Evolutionary conservation across 176 grass and related monocot species (phyloP).

Genomic region (Raddia distichophylla): DNA sequence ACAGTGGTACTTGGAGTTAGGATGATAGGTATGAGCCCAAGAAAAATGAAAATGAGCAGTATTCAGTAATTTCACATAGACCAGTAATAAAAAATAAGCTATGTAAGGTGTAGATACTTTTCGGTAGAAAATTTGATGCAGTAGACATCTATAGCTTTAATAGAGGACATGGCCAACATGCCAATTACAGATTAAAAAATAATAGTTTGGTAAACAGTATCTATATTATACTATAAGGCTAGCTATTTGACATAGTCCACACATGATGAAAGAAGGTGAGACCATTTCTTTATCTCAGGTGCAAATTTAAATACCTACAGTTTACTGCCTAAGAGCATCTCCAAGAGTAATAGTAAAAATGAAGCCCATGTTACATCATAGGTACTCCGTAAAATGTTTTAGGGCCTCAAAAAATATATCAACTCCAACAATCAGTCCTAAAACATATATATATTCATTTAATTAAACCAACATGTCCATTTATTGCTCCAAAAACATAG

Average conservation of each 20-base stretch:
- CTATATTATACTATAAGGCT: not conserved
- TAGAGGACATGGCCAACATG: not conserved
- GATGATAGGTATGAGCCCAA: not conserved
- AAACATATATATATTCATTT: no score
- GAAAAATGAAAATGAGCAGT: not conserved
- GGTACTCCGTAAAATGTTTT: no score
- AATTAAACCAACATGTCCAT: no score
- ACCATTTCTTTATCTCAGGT: not conserved
- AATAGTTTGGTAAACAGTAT: not conserved
- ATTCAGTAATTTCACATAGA: not conserved
- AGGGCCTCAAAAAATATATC: no score
- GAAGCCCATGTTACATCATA: no score
- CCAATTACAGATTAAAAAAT: not conserved
- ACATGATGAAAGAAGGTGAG: not conserved
- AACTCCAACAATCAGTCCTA: no score
- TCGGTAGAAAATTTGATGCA: not conserved
- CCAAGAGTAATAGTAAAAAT: no score
- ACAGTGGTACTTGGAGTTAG: not conserved
- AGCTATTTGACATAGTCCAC: not conserved
- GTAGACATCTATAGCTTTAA: not conserved
- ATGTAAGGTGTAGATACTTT: conserved; percentile 6
- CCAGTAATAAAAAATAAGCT: not conserved
- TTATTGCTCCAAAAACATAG: no score
- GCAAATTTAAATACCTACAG: conserved; percentile 58
- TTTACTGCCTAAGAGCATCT: conserved; percentile 49